phyloP scores from a whole-genome alignment of 352 stramenopile species.

The Globisporangium nodosum region DNA sequence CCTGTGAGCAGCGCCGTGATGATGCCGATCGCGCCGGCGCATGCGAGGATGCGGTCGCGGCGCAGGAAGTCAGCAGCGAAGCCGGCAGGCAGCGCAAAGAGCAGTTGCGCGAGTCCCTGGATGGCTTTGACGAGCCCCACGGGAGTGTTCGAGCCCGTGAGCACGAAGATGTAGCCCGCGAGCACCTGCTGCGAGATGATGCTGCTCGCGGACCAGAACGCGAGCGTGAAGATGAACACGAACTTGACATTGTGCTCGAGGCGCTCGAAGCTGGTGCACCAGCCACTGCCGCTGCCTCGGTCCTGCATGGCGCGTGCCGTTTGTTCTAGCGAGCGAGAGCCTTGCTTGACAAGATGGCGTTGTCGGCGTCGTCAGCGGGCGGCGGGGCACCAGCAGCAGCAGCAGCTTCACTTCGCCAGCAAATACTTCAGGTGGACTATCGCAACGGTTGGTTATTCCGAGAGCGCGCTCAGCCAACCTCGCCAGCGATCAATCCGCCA shows the following conservation, averaged over 20 bases:
- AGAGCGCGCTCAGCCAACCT: too few species aligned
- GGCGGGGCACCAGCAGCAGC: too few species aligned
- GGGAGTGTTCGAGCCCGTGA: constrained; percentile 43
- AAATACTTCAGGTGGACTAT: too few species aligned
- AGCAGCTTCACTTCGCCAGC: too few species aligned
- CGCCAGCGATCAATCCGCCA: too few species aligned
- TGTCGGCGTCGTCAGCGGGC: too few species aligned
- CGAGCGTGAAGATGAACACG: constrained; percentile 63
- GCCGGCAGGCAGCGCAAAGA: constrained; percentile 47
- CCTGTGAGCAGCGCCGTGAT: constrained; percentile 31
- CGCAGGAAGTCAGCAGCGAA: constrained; percentile 47
- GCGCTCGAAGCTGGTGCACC: constrained; percentile 1
- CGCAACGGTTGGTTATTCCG: too few species aligned
- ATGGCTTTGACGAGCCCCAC: constrained; percentile 39
- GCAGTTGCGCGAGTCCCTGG: constrained; percentile 45
- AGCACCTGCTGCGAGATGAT: constrained; percentile 57
- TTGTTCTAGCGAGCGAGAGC: neutral
- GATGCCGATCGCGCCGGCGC: constrained; percentile 34
- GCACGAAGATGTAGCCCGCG: constrained; percentile 49
- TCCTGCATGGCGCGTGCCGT: neutral
- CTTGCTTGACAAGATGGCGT: too few species aligned
- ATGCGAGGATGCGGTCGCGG: constrained; percentile 42
- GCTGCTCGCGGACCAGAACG: constrained; percentile 54
- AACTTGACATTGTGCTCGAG: constrained; percentile 73
- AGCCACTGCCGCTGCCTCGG: neutral